phyloP scores from a whole-genome alignment of 2,329 filamentous ascomycete species.

The Hawksworthiomyces lignivorus region DNA sequence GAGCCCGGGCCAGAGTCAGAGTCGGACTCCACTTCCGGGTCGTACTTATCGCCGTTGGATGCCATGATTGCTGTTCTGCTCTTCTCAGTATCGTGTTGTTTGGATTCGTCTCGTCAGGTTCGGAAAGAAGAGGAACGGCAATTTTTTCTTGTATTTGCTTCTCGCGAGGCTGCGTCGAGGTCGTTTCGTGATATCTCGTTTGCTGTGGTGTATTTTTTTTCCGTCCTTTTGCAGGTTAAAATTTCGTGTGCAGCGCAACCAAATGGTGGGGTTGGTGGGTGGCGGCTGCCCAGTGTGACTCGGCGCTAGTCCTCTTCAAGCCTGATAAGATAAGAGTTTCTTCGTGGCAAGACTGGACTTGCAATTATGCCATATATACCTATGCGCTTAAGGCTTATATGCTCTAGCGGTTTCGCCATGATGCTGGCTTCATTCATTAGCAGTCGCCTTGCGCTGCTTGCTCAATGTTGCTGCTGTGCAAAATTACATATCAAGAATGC shows the following conservation, averaged over 20 bases:
- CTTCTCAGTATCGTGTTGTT: too few relatives aligned
- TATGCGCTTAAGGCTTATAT: too few relatives aligned
- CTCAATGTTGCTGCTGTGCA: too few relatives aligned
- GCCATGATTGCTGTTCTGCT: constrained; percentile 35
- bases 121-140: too few relatives aligned
- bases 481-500: too few relatives aligned
- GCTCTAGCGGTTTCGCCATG: too few relatives aligned
- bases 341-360: background rate
- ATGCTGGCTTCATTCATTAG: too few relatives aligned
- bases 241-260: constrained; percentile 16
- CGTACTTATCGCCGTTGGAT: constrained; percentile 56
- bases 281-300: constrained; percentile 10
- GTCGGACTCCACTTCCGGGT: constrained; percentile 67
- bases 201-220: constrained; percentile 12
- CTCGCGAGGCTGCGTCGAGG: too few relatives aligned
- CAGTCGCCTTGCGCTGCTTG: too few relatives aligned
- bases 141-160: too few relatives aligned
- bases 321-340: constrained; percentile 13
- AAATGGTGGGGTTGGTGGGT: constrained; percentile 13
- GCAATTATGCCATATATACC: too few relatives aligned
- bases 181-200: constrained; percentile 9
- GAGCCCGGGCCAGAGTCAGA: constrained; percentile 58
- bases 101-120: too few relatives aligned
- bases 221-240: constrained; percentile 12
- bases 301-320: constrained; percentile 11